Base-by-base conservation (phyloP, 2,329 filamentous ascomycete genomes). In the Colletotrichum falcatum region DNA sequence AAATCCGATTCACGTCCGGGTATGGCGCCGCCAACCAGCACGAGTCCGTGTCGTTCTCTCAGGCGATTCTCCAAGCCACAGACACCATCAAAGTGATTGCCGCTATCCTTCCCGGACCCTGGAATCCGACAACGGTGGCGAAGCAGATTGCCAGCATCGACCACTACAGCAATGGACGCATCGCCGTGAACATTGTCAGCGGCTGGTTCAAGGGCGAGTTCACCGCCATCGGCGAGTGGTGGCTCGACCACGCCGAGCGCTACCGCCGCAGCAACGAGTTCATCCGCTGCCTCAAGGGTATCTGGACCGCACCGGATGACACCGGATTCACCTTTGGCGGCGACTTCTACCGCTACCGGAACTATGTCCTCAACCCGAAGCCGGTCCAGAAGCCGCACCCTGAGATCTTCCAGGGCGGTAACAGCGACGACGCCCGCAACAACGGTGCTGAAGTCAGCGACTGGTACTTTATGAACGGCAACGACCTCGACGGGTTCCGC, bases 391-490 rank as follows among this genome's bases (percentile, higher is more conserved):
- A 83, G 26, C 83, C 84, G 4, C 82, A 86, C 66, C 85, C 85
- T 0, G 81, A 86, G 67, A 86, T 87, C 63, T 87, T 87, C 76
- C 85, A 87, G 74, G 85, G 85, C 14, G 85, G 85, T 3, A 87
- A 87, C 74, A 83, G 81, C 35, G 81, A 85, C 60, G 85, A 87
- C 70, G 85, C 85, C 0, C 78, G 84, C 8, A 81, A 83, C 35
- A 87, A 87, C 63, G 84, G 83, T 0, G 84, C 83, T 0, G 75
- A 80, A 28, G 85, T 83, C 3, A 82, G 79, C 2, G 85, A 87
- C 68, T 86, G 83, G 77, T 87, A 87, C 73, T 87, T 87, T 74
- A 87, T 87, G 84, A 87, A 87, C 73, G 85, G 85, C n/a, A 87
- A 87, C 73, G 85, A 85, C 2, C 80, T 87, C 12, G 85, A 86